Evolutionary conservation across 768 basidiomycete species (phyloP), one percentile per base, ranked within the genome.

Genomic region (Ramaria rubella): DNA sequence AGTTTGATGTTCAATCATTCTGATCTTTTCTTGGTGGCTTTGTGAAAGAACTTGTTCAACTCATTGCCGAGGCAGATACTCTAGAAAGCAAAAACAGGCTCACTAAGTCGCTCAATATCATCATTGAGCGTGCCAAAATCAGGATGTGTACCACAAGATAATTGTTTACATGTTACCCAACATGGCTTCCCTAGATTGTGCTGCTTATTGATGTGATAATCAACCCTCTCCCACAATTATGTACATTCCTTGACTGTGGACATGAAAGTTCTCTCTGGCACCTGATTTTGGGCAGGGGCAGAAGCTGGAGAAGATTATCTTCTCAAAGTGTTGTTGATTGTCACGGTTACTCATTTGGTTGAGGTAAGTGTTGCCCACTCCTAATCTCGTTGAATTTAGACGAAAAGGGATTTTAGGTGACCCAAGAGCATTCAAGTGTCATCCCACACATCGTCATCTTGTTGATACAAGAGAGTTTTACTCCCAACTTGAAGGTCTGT

Each of bases 71-170:
- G 65, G 82, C 82, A 0, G 84, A 90, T 44, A 82, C 84, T 2
- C 72, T 85, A 21, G 91, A 94, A 65, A 87, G 79, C 66, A 90
- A 90, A 68, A 80, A 81, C 38, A 77, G 86, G 57, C 75, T 94
- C n/a, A 81, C 83, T 27, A 74, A 75, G 52, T 82, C 81, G 48
- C 68, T 95, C 51, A 88, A 85, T 58, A 75, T 78, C 1, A 71
- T 94, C 40, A 83, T 94, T 48, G 81, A 86, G 58, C 61, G 73
- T 31, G 72, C 69, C 0, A 75, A 68, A 4, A 45, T 55, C 7
- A 61, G 67, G 52, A 79, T 79, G 49, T 21, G 72, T 61, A 9
- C 17, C 26, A 11, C 40, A 21, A 42, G 40, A 17, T 2, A 17
- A 4, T n/a, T 21, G 40, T 42, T 8, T n/a, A 17, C 23, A 7